Percentiles rank a stretch among this genome's conserved stretches.
These are phyloP conservation scores for Xylaria arbuscula DNA, from an alignment of 2,329 filamentous ascomycete species.

Conservation along the genomic window DNA sequence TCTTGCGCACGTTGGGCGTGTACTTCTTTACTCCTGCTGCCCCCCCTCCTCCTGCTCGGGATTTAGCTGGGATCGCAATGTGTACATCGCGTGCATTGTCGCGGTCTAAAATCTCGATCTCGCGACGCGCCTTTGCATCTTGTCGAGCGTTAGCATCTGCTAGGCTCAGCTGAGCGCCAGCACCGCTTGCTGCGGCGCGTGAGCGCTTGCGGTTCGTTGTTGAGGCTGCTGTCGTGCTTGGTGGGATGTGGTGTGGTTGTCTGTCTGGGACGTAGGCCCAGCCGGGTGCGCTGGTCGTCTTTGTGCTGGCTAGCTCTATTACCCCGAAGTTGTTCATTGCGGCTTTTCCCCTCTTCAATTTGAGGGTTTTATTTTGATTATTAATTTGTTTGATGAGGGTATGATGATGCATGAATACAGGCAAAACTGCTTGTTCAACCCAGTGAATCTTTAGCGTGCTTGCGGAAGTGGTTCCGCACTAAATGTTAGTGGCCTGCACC, in stretches of 20 bases:
- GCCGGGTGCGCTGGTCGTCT: slow-evolving; percentile 78
- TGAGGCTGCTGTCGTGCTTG: slow-evolving; percentile 41
- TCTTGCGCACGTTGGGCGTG: slow-evolving; percentile 78
- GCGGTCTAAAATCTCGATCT: slow-evolving; percentile 83
- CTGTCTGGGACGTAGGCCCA: slow-evolving; percentile 93
- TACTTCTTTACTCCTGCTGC: slow-evolving; percentile 62
- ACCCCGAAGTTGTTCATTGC: slow-evolving; percentile 78
- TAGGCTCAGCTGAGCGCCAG: slow-evolving; percentile 61
- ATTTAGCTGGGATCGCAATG: slow-evolving; percentile 74
- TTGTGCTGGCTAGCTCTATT: slow-evolving; percentile 80
- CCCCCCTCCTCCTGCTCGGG: slow-evolving; percentile 52
- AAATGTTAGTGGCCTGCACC: not conserved
- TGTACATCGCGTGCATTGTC: slow-evolving; percentile 79
- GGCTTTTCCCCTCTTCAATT: not conserved
- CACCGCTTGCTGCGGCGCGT: slow-evolving; percentile 61
- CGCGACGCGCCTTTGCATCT: slow-evolving; percentile 82
- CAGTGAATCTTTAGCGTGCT: slow-evolving; percentile 13
- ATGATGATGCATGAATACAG: slow-evolving; percentile 2
- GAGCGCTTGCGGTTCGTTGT: slow-evolving; percentile 76
- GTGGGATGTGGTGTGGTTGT: slow-evolving; percentile 59
- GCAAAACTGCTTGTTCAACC: not conserved
- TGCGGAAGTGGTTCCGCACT: slow-evolving; percentile 24
- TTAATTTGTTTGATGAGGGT: not conserved
- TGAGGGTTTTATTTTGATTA: not conserved
- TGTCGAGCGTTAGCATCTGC: slow-evolving; percentile 83